Evolutionary conservation across 495 filamentous ascomycete genomes (phyloP).

Genomic region (Neurospora hispaniola): DNA sequence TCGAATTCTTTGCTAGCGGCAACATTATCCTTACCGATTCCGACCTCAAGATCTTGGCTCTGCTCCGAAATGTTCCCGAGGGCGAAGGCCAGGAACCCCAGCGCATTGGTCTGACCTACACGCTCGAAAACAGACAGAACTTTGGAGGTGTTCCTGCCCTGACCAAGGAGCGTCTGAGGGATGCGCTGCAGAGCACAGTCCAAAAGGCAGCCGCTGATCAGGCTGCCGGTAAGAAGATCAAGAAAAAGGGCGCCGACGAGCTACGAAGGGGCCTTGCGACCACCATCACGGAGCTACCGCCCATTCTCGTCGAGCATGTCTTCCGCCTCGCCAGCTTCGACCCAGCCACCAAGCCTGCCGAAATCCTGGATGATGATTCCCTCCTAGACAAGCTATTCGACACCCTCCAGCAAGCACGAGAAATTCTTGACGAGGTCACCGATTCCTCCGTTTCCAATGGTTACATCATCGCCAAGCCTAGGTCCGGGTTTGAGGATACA

Average conservation of each 20-base stretch:
- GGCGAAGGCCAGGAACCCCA: constrained; percentile 67
- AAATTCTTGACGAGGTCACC: constrained; percentile 50
- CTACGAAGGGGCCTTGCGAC: constrained; percentile 69
- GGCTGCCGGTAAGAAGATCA: constrained; percentile 52
- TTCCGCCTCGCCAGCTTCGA: constrained; percentile 61
- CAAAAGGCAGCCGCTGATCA: constrained; percentile 38
- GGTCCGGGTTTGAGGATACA: constrained; percentile 8
- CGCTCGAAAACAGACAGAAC: constrained; percentile 72
- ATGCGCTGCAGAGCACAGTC: constrained; percentile 56
- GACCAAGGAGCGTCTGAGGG: constrained; percentile 57
- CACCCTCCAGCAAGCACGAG: constrained; percentile 57
- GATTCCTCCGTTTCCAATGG: constrained; percentile 51
- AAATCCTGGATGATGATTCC: constrained; percentile 56
- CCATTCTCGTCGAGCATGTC: constrained; percentile 76
- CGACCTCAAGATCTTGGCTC: constrained; percentile 63
- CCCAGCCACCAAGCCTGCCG: constrained; percentile 48
- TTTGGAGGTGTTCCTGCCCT: constrained; percentile 61
- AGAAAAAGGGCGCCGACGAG: constrained; percentile 64
- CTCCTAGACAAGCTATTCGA: constrained; percentile 51
- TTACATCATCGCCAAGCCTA: constrained; percentile 77
- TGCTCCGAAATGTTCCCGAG: constrained; percentile 68
- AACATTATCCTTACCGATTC: constrained; percentile 87
- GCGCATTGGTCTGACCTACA: constrained; percentile 67
- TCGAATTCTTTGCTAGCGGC: constrained; percentile 90
- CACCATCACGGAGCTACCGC: constrained; percentile 77